phyloP scores from a whole-genome alignment of 345 rosid genomes.

The Eucalyptus dawsonii region DNA sequence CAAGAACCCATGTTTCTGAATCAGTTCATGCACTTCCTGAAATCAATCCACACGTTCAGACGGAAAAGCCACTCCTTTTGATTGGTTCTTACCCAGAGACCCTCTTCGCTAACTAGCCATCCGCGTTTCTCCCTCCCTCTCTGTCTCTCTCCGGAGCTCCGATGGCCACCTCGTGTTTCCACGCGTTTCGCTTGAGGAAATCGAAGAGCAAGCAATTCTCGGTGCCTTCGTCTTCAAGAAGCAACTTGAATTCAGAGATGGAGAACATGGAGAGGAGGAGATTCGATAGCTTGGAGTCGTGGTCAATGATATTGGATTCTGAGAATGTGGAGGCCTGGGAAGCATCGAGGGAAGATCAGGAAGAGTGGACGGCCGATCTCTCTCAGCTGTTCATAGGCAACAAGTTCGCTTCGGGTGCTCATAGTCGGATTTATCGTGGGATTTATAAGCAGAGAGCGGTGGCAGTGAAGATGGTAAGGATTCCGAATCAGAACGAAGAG shows the following conservation, averaged over 20 bases:
- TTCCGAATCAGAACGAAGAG: constrained; percentile 77
- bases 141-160: not conserved
- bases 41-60: constrained; percentile 90
- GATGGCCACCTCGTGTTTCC: constrained; percentile 76
- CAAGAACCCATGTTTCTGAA: constrained; percentile 73
- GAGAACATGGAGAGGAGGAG: constrained; percentile 83
- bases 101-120: not conserved
- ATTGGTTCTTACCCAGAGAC: constrained; percentile 1
- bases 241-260: constrained; percentile 36
- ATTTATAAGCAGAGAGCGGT: constrained; percentile 98
- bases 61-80: constrained; percentile 39
- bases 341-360: constrained; percentile 70
- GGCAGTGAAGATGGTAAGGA: constrained; percentile 95
- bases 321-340: constrained; percentile 98
- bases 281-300: constrained; percentile 93
- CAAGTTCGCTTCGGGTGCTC: constrained; percentile 97
- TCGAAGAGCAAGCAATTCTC: constrained; percentile 30
- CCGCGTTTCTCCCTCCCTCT: not conserved
- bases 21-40: constrained; percentile 95
- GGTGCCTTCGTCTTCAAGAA: constrained; percentile 46
- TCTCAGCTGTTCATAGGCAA: constrained; percentile 94
- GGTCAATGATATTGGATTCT: constrained; percentile 96
- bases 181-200: constrained; percentile 51
- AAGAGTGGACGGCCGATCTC: constrained; percentile 98
- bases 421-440: constrained; percentile 83